Evolutionary conservation across 306 rosid genomes (phyloP).

Genomic region (Glycine tomentella): DNA sequence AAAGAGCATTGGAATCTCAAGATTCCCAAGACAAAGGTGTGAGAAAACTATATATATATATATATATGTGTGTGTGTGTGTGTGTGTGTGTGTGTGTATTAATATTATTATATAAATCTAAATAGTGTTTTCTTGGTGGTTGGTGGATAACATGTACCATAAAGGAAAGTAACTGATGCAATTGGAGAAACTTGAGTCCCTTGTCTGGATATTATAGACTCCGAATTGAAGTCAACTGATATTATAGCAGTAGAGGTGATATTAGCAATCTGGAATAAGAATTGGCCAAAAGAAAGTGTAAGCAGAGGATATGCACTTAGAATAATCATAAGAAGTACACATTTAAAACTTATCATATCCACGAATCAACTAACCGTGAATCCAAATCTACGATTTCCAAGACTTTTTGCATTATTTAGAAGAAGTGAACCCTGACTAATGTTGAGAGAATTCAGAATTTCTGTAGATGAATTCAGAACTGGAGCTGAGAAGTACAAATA

Average conservation of each 20-base stretch:
- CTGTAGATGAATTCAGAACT: constrained; percentile 76
- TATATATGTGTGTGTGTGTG: no score
- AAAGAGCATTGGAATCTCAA: constrained; percentile 23
- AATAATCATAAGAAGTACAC: constrained; percentile 20
- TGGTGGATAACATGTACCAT: constrained; percentile 59
- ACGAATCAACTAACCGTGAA: constrained; percentile 70
- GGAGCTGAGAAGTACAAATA: constrained; percentile 81
- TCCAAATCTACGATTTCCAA: constrained; percentile 76
- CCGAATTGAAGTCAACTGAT: constrained; percentile 66
- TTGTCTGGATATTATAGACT: constrained; percentile 72
- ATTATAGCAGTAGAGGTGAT: constrained; percentile 64
- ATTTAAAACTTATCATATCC: constrained; percentile 20
- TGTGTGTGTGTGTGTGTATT: no score
- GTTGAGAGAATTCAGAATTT: constrained; percentile 64
- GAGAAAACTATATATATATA: not conserved
- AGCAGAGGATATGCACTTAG: constrained; percentile 37
- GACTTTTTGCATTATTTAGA: constrained; percentile 55
- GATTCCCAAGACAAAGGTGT: not conserved
- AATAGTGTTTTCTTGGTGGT: constrained; percentile 11
- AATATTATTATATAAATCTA: constrained; percentile 29
- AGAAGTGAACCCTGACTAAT: constrained; percentile 69
- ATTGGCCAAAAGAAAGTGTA: constrained; percentile 42
- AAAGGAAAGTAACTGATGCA: constrained; percentile 78
- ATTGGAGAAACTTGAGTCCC: constrained; percentile 79
- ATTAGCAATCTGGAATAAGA: constrained; percentile 66